Base-by-base conservation (phyloP, 768 basidiomycete genomes). In the Mycena amicta region DNA sequence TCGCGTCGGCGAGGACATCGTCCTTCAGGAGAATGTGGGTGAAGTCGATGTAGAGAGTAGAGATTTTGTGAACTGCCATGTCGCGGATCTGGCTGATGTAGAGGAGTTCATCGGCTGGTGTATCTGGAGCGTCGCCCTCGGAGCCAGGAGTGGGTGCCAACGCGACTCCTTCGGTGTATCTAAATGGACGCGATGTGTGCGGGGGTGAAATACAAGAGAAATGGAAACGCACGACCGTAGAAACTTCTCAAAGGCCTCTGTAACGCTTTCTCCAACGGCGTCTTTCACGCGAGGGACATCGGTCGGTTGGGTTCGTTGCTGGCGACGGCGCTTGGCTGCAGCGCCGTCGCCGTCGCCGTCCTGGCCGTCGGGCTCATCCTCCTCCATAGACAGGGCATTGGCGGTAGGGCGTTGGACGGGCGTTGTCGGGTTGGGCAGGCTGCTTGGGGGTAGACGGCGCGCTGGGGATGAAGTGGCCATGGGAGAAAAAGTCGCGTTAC, bases 21-120 rank as follows among this genome's bases (percentile, higher is more conserved):
- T 98, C 95, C 53, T 87, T 83, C 69, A 90, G 86, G 26, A 97
- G 83, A 31, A 98, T 81, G 71, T 99, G 95, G 11, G 86, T 84
- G 59, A 90, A 98, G 77, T 98, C 95, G 73, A 99, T 89, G 69
- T 98, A 99, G 69, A 99, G 88, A 0, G 96, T 98, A 8, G 93
- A 93, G 53, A 97, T 81, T 69, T 95, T 90, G 71, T 92, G 95
- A 71, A 95, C 92, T 61, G 91, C 89, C 93, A 99, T 94, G 39
- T 87, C 90, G 71, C 92, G 89, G 68, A 99, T 91, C 75, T 98
- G 96, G 57, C 95, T 89, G 67, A 98, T 78, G 71, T 98, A 98
- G 57, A 91, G 81, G 51, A 87, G 77, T 71, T 90, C 85, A 60
- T 84, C 84, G 41, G 90, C 82, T 2, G 70, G 70, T 3, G 76